These are phyloP conservation scores for Triglochin maritima DNA, from an alignment of 106 monocot genomes.

Conservation along the genomic window DNA sequence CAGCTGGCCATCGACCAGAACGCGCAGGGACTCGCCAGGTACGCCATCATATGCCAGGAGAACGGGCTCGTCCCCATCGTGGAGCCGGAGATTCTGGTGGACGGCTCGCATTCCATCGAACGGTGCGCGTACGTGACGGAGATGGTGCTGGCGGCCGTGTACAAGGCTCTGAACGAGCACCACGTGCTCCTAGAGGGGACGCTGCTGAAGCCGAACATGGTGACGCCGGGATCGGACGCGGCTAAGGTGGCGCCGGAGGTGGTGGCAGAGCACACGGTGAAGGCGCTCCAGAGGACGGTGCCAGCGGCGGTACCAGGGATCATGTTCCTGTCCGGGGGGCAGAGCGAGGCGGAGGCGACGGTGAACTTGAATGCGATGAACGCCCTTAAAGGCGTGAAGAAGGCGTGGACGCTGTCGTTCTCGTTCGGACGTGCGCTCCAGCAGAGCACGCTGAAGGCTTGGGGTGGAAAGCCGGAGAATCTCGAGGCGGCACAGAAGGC, in stretches of 20 bases:
- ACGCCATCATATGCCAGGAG: conserved; percentile 26
- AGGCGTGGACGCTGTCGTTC: conserved; percentile 27
- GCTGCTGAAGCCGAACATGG: conserved; percentile 27
- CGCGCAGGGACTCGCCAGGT: conserved; percentile 18
- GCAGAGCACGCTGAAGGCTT: conserved; percentile 25
- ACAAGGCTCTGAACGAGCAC: conserved; percentile 23
- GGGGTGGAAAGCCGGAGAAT: conserved; percentile 16
- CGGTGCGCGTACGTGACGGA: conserved; percentile 16
- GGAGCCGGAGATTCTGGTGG: conserved; percentile 25
- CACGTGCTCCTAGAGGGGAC: conserved; percentile 20
- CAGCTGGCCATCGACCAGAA: conserved; percentile 23
- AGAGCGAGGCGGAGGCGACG: conserved; percentile 25
- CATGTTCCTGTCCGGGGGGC: conserved; percentile 24
- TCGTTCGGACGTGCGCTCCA: conserved; percentile 18
- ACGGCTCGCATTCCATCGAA: conserved; percentile 12
- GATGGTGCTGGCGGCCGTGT: conserved; percentile 17
- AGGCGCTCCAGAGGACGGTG: conserved; percentile 20
- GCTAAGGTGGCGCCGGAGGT: conserved; percentile 13
- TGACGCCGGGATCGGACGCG: conserved; percentile 15
- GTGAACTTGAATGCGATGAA: conserved; percentile 22
- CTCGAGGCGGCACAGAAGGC: conserved; percentile 12
- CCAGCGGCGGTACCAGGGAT: conserved; percentile 18
- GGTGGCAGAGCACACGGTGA: conserved; percentile 18
- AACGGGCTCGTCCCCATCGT: conserved; percentile 23
- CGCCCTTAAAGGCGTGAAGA: conserved; percentile 11